Evolutionary conservation across 2,329 filamentous ascomycete species (phyloP), one percentile per base, ranked within the genome.

Genomic region (Pyricularia grisea): DNA sequence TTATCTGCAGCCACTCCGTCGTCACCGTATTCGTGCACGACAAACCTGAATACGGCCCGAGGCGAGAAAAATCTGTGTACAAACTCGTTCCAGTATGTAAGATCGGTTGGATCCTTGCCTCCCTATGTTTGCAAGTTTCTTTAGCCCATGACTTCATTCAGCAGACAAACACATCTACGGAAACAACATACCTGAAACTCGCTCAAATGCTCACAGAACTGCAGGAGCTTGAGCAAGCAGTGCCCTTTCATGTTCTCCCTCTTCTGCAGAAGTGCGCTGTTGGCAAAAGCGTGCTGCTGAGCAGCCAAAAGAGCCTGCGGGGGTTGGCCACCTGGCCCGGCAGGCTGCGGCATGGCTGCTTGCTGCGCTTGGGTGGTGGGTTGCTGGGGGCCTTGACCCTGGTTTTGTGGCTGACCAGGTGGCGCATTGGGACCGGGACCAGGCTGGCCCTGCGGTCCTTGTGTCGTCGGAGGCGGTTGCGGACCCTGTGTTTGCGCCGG

Each of bases 31-130:
- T 85, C 81, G 72, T 85, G 85, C 20, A 96, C 82, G 3, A 88
- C 86, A 74, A 94, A 88, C 61, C 93, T 88, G 75, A 97, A 90
- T 10, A 93, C 88, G 10, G 92, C 93, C 31, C 85, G 86, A 0
- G 86, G 84, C 0, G 92, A 90, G 79, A 97, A 99, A 79, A 96
- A 97, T 65, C 87, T 87, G 55, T 85, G 81, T 23, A 97, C 93
- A 74, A 97, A 95, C 5, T 80, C 79, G 72, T 90, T 86, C 94
- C 94, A 98, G 74, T 92, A 91, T 0, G 82, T 79, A 4, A 97
- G 79, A 74, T 93, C 90, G 70, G 90, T 88, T 70, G 86, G 85
- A 72, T 86, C 84, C 74, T 87, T 88, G 17, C 68, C 67, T 68
- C 50, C 66, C 42, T 67, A n/a, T 66, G 12, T 28, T 23, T 30